Evolutionary conservation across 2,329 filamentous ascomycete species (phyloP), one percentile per base, ranked within the genome.

Genomic region (Fusarium paranaense): DNA sequence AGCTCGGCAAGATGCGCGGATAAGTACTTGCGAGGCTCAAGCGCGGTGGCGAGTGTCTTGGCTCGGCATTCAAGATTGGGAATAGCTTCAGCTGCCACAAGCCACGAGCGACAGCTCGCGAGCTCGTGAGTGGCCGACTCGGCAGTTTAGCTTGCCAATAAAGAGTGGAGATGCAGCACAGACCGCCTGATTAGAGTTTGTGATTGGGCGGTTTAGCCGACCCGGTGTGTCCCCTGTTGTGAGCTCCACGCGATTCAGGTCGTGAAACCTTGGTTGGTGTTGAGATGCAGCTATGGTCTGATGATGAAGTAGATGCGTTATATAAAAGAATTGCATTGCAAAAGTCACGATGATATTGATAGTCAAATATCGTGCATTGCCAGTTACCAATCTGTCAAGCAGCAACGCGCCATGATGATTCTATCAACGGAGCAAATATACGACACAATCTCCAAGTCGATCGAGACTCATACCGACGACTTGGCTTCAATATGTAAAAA

Each of bases 401-500:
- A 52, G 18, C 33, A 32, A 32, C 27, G 20, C 22, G 13, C 25
- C 64, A 56, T 33, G n/a, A 60, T 67, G 59, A 32, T 59, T 7
- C 4, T 45, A 18, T 57, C 63, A n/a, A 52, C 25, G 1, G 25
- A 70, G 10, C 10, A 35, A n/a, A 25, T 76, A 14, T 37, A 74
- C n/a, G 18, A 66, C 9, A 62, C 7, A 0, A 71, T 77, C 25
- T 73, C 73, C n/a, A 11, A 62, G 14, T 71, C 73, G 6, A 56
- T 77, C 10, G 10, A 58, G 33, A 59, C 33, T 3, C 75, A 77
- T 66, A 33, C 63, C 18, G 22, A 64, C 0, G 73, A 71, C 20
- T 64, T 77, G 62, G 56, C 71, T 6, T 58, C 40, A 2, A 71
- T 77, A 2, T 76, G 69, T 20, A 67, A 70, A 59, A 67, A 69